These are phyloP conservation scores for Plasmodium berghei DNA, from an alignment of 169 alveolate species.

Conservation along the genomic window DNA sequence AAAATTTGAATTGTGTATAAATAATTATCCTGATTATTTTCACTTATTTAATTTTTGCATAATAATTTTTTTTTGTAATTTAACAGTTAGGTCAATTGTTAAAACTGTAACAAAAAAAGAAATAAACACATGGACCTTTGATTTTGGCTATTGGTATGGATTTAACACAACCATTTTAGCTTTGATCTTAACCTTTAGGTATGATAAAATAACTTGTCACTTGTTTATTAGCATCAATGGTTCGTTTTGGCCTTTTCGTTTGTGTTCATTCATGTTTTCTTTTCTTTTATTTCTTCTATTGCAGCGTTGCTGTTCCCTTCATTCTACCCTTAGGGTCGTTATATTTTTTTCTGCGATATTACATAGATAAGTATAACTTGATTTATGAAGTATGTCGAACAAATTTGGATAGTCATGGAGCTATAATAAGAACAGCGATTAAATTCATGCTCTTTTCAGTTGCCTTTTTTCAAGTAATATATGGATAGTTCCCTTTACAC, in stretches of 20 bases:
- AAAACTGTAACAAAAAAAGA: slow-evolving; percentile 58
- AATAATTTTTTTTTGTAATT: not conserved
- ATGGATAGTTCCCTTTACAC: not conserved
- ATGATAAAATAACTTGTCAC: not conserved
- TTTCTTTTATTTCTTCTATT: not conserved
- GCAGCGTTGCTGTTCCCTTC: slow-evolving; percentile 79
- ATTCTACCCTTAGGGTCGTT: slow-evolving; percentile 81
- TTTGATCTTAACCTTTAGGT: slow-evolving; percentile 85
- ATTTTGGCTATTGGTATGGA: slow-evolving; percentile 88
- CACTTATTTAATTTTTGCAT: not conserved
- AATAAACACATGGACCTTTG: slow-evolving; percentile 78
- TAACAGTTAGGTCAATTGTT: slow-evolving; percentile 46
- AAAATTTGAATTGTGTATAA: not conserved
- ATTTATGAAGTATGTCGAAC: slow-evolving; percentile 81
- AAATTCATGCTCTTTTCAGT: slow-evolving; percentile 86
- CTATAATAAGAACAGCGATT: slow-evolving; percentile 82
- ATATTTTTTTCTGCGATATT: slow-evolving; percentile 83
- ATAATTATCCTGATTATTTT: not conserved
- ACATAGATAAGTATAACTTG: slow-evolving; percentile 84
- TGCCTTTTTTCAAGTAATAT: slow-evolving; percentile 78
- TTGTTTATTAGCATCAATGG: too few species aligned
- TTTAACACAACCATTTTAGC: slow-evolving; percentile 85
- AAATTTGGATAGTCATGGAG: slow-evolving; percentile 85
- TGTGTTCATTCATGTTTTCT: not conserved
- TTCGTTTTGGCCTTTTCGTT: too few species aligned